Evolutionary conservation across 2,329 filamentous ascomycete species (phyloP).

Genomic region (Bimuria novae-zelandiae): DNA sequence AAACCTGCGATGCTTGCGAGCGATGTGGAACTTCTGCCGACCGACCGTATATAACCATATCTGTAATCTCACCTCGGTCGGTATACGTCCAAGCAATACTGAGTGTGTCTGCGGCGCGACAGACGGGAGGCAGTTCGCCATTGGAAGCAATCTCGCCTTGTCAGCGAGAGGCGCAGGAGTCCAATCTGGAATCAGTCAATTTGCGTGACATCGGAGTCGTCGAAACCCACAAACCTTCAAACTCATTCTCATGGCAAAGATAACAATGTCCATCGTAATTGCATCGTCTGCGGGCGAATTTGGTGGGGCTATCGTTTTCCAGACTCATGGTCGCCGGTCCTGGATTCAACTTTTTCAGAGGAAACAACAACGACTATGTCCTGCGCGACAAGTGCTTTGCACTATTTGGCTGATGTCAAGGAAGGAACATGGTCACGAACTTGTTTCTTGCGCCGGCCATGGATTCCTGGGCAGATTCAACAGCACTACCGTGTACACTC

Average conservation of each 20-base stretch:
- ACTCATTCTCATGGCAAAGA: neutral
- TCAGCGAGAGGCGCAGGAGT: neutral
- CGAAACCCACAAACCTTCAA: neutral
- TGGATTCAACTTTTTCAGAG: too few species aligned
- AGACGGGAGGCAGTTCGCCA: neutral
- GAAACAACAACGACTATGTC: too few species aligned
- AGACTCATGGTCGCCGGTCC: too few species aligned
- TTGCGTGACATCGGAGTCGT: neutral
- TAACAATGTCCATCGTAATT: too few species aligned
- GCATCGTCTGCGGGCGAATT: too few species aligned
- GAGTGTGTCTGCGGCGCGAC: constrained; percentile 3
- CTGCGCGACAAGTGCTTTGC: too few species aligned
- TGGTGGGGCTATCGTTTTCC: too few species aligned
- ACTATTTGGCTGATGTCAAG: too few species aligned
- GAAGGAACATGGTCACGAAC: neutral
- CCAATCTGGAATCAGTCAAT: neutral
- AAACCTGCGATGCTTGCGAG: constrained; percentile 11
- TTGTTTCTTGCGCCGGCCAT: too few species aligned
- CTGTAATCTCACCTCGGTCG: constrained; percentile 8
- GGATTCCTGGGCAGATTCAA: too few species aligned
- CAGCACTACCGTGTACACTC: too few species aligned
- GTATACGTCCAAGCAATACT: neutral
- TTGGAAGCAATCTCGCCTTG: neutral
- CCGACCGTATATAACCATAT: constrained; percentile 15
- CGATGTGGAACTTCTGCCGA: constrained; percentile 12